Conservation (phyloP, 768 basidiomycete species). For the Lentinula detonsa region DNA sequence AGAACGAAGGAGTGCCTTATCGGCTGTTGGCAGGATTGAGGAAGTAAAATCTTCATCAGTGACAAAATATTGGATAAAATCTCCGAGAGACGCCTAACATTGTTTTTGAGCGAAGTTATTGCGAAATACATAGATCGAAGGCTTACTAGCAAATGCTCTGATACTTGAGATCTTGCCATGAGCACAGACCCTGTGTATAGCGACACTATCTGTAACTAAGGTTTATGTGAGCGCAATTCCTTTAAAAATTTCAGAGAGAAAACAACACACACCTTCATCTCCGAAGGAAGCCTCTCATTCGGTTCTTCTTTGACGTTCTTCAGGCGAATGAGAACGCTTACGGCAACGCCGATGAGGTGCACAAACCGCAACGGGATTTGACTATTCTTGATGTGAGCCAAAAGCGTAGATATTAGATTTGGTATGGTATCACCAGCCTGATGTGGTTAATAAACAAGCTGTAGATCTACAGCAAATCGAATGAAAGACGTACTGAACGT, state of each 20-base stretch:
- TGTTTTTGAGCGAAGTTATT: background rate
- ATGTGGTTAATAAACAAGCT: constrained; percentile 16
- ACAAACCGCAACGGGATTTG: constrained; percentile 30
- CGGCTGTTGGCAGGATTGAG: constrained; percentile 62
- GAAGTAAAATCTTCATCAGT: constrained; percentile 43
- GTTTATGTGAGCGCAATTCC: background rate
- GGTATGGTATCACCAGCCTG: constrained; percentile 39
- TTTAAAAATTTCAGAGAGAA: background rate
- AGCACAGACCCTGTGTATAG: constrained; percentile 59
- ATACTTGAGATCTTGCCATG: constrained; percentile 59
- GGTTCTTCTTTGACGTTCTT: constrained; percentile 45
- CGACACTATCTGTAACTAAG: constrained; percentile 49
- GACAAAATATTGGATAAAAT: constrained; percentile 54
- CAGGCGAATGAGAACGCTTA: constrained; percentile 68
- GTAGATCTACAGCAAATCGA: constrained; percentile 28
- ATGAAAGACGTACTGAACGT: constrained; percentile 44
- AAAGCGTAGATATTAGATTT: constrained; percentile 44
- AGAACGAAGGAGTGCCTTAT: constrained; percentile 75
- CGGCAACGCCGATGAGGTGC: constrained; percentile 59
- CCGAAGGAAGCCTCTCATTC: constrained; percentile 34
- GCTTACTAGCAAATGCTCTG: constrained; percentile 52
- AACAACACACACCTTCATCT: constrained; percentile 34
- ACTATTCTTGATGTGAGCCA: constrained; percentile 44
- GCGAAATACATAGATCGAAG: constrained; percentile 1
- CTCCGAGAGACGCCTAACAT: constrained; percentile 45